Evolutionary conservation across 176 grass and related monocot species (phyloP).

Genomic region (Phoenix dactylifera): DNA sequence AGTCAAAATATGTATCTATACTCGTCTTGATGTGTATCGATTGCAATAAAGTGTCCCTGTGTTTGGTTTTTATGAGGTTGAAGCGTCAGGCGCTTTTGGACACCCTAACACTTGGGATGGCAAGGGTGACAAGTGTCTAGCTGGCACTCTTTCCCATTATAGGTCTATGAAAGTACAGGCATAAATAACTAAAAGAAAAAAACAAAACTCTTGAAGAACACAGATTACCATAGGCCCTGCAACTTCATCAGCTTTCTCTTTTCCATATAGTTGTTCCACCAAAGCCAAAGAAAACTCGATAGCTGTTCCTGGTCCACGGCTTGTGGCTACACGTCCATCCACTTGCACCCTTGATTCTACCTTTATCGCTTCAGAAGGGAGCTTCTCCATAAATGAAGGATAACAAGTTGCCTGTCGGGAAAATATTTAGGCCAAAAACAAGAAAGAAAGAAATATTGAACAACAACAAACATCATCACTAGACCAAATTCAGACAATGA

Average conservation of each 20-base stretch:
- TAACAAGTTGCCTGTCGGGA: slow-evolving; percentile 50
- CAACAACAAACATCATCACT: no score
- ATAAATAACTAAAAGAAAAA: background rate
- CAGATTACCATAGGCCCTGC: slow-evolving; percentile 33
- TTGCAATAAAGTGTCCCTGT: no score
- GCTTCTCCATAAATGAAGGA: slow-evolving; percentile 43
- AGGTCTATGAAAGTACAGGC: no score
- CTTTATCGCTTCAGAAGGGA: slow-evolving; percentile 31
- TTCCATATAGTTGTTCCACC: slow-evolving; percentile 46
- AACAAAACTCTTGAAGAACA: slow-evolving; percentile 14
- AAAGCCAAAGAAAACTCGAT: slow-evolving; percentile 42
- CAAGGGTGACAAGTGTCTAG: no score
- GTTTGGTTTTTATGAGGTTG: no score
- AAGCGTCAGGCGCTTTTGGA: no score
- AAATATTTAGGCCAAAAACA: background rate
- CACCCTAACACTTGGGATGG: no score
- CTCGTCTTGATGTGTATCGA: no score
- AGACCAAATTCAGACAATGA: no score
- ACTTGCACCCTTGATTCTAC: slow-evolving; percentile 53
- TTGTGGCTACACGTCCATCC: slow-evolving; percentile 35
- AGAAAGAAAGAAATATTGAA: background rate
- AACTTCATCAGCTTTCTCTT: slow-evolving; percentile 44
- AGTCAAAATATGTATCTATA: no score
- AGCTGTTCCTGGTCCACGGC: slow-evolving; percentile 34
- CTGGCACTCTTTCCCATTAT: no score